These are phyloP conservation scores for Metschnikowia corniflorae DNA, from an alignment of 805 yeast genomes.

Conservation along the genomic window DNA sequence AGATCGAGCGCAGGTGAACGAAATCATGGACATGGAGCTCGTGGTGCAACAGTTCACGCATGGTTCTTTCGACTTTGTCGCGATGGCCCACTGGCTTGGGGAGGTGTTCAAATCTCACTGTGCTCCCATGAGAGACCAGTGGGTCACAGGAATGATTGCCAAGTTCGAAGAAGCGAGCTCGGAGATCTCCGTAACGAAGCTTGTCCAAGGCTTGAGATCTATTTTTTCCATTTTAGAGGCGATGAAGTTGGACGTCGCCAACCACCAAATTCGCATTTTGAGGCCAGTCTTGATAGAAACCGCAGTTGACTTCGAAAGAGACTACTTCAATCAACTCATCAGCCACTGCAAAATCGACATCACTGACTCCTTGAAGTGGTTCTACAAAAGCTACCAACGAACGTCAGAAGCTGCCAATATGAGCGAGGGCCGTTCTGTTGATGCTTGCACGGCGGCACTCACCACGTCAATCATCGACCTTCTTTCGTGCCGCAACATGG, in stretches of 20 bases:
- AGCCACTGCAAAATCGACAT: conserved; percentile 57
- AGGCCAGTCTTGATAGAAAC: conserved; percentile 83
- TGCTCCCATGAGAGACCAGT: conserved; percentile 91
- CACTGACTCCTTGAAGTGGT: conserved; percentile 66
- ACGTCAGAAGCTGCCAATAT: conserved; percentile 10
- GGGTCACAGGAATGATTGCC: conserved; percentile 79
- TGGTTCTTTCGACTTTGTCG: conserved; percentile 69
- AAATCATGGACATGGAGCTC: conserved; percentile 72
- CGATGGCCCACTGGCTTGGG: conserved; percentile 71
- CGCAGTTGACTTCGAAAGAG: conserved; percentile 85
- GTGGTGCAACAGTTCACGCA: conserved; percentile 70
- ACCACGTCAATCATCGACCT: conserved; percentile 57
- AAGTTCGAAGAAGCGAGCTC: conserved; percentile 51
- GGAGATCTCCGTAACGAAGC: conserved; percentile 42
- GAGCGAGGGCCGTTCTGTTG: conserved; percentile 13
- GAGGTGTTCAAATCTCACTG: conserved; percentile 81
- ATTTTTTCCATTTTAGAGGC: conserved; percentile 84
- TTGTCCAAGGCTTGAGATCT: conserved; percentile 74
- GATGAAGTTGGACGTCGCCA: conserved; percentile 93
- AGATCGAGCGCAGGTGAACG: conserved; percentile 63
- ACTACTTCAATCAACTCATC: conserved; percentile 60
- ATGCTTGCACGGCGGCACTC: conserved; percentile 36
- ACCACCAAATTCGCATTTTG: conserved; percentile 83
- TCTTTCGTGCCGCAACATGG: conserved; percentile 76
- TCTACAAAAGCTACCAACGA: conserved; percentile 34